Evolutionary conservation across 805 yeast genomes (phyloP).

Genomic region (Phaffomyces opuntiae): DNA sequence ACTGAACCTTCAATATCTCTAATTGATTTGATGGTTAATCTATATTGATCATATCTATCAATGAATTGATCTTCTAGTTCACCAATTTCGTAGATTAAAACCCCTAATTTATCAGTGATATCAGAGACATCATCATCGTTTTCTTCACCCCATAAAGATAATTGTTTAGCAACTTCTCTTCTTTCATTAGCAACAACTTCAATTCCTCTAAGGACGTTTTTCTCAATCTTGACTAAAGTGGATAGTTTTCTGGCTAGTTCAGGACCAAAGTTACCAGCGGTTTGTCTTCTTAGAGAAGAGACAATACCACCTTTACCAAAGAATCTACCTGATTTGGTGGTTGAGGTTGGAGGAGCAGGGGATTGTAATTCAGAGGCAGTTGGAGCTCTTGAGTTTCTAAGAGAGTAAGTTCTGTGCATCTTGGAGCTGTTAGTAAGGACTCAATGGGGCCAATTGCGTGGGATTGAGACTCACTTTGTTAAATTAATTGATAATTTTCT

Average conservation of each 20-base stretch:
- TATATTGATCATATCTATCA: constrained; percentile 79
- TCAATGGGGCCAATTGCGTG: neutral
- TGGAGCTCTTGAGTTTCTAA: constrained; percentile 93
- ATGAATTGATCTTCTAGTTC: constrained; percentile 84
- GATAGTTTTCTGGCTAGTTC: constrained; percentile 71
- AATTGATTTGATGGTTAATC: constrained; percentile 73
- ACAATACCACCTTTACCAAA: constrained; percentile 73
- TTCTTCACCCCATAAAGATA: constrained; percentile 81
- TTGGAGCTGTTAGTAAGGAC: neutral
- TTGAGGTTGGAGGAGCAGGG: constrained; percentile 93
- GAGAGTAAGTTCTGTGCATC: constrained; percentile 98
- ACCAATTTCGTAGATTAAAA: constrained; percentile 73
- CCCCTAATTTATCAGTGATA: constrained; percentile 83
- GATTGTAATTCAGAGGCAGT: constrained; percentile 92
- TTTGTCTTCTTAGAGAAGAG: constrained; percentile 55
- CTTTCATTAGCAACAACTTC: constrained; percentile 74
- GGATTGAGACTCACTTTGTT: neutral
- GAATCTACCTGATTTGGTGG: constrained; percentile 77
- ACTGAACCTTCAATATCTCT: constrained; percentile 84
- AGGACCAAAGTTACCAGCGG: constrained; percentile 79
- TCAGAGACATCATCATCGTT: constrained; percentile 83
- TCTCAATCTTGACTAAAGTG: constrained; percentile 72
- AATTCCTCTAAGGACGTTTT: constrained; percentile 71
- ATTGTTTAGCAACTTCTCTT: constrained; percentile 74
- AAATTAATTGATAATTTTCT: neutral